Evolutionary conservation across 1,284 basidiomycete species (phyloP).

Genomic region (Phaffia rhodozyma): DNA sequence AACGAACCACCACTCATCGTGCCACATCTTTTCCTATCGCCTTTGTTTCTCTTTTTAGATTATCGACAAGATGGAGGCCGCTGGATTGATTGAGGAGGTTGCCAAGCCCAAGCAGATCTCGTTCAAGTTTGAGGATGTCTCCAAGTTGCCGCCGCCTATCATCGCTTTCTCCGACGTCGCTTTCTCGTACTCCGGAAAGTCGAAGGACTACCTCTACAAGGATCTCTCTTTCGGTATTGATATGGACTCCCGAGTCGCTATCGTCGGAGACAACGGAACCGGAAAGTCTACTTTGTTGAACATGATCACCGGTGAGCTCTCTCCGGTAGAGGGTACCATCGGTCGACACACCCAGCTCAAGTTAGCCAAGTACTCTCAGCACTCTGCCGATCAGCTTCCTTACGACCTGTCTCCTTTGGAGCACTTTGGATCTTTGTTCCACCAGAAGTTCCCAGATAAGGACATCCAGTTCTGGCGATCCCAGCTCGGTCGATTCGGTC

Average conservation of each 20-base stretch:
- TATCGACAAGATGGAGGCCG: slow-evolving; percentile 99
- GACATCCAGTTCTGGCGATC: slow-evolving; percentile 86
- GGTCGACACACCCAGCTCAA: slow-evolving; percentile 83
- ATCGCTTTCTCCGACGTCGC: slow-evolving; percentile 92
- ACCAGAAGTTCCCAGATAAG: slow-evolving; percentile 84
- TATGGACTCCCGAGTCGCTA: slow-evolving; percentile 55
- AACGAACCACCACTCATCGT: background rate
- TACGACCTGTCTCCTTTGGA: slow-evolving; percentile 88
- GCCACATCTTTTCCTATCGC: background rate
- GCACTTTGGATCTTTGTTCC: slow-evolving; percentile 75
- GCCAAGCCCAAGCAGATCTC: slow-evolving; percentile 58
- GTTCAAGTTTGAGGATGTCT: slow-evolving; percentile 94
- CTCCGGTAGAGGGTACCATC: slow-evolving; percentile 72
- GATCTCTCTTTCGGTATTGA: slow-evolving; percentile 89
- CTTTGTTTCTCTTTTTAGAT: slow-evolving; percentile 39
- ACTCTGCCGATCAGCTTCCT: slow-evolving; percentile 95
- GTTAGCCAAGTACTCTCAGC: slow-evolving; percentile 95
- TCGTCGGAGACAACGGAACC: slow-evolving; percentile 95
- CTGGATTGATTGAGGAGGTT: slow-evolving; percentile 85
- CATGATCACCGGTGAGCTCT: slow-evolving; percentile 75
- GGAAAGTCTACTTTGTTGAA: slow-evolving; percentile 96
- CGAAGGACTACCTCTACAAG: slow-evolving; percentile 77
- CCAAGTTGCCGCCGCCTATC: slow-evolving; percentile 89
- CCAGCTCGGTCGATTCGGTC: slow-evolving; percentile 90
- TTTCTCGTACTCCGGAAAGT: slow-evolving; percentile 85